Evolutionary conservation across 1,284 basidiomycete species (phyloP).

Genomic region (Thelephora terrestris): DNA sequence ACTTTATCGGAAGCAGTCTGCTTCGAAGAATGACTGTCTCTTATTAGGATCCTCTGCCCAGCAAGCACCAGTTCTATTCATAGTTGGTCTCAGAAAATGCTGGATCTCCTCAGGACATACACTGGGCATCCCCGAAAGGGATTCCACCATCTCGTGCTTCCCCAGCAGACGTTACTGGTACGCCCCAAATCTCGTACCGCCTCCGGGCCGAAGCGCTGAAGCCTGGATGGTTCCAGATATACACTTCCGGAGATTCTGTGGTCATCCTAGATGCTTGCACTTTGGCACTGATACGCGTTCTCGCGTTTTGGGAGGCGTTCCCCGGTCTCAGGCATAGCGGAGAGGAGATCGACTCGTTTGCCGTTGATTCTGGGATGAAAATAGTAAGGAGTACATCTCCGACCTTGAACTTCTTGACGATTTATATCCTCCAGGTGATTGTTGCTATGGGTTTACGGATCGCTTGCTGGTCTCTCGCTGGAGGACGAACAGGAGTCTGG

Average conservation of each 20-base stretch:
- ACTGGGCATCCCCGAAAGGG: constrained; percentile 46
- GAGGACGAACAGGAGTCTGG: constrained; percentile 50
- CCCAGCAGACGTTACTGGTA: constrained; percentile 47
- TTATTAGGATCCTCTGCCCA: not conserved
- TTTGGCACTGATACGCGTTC: constrained; percentile 50
- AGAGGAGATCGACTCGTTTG: constrained; percentile 45
- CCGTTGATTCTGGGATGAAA: constrained; percentile 68
- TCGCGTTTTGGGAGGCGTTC: constrained; percentile 71
- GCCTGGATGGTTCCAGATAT: constrained; percentile 35
- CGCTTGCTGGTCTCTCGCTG: constrained; percentile 67
- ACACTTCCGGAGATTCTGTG: constrained; percentile 58
- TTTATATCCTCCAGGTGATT: constrained; percentile 40
- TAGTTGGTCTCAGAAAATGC: constrained; percentile 29
- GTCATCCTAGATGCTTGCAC: constrained; percentile 57
- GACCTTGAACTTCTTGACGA: not conserved
- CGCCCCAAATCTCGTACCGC: constrained; percentile 17
- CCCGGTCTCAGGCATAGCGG: constrained; percentile 39
- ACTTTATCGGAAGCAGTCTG: constrained; percentile 1
- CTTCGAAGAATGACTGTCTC: constrained; percentile 1
- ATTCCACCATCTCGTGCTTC: constrained; percentile 47
- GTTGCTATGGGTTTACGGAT: constrained; percentile 56
- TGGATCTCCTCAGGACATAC: constrained; percentile 47
- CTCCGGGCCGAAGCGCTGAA: constrained; percentile 4
- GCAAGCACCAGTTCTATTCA: too few relatives aligned
- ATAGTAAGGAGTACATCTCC: constrained; percentile 40